A percentile compares a stretch with the other conserved stretches of the same genome.
These are phyloP conservation scores for Priceomyces carsonii DNA, from an alignment of 805 yeast species.

Conservation along the genomic window DNA sequence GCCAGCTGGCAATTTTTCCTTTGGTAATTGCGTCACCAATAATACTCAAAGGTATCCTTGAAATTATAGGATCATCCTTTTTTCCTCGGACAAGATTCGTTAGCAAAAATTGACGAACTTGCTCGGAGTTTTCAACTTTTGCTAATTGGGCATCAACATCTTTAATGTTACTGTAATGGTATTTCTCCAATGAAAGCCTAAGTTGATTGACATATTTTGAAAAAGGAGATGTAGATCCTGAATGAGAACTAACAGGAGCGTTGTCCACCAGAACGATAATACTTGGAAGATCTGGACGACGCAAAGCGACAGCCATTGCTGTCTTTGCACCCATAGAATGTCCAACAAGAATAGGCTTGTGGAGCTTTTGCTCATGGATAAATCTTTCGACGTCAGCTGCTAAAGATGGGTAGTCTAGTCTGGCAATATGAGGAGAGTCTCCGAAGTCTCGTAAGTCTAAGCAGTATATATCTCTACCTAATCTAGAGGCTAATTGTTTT, in stretches of 20 bases:
- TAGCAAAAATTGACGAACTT: constrained; percentile 74
- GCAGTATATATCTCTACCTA: constrained; percentile 62
- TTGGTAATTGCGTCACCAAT: constrained; percentile 64
- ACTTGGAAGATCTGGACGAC: constrained; percentile 61
- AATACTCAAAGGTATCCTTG: constrained; percentile 72
- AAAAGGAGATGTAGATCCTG: constrained; percentile 55
- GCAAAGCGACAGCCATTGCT: constrained; percentile 81
- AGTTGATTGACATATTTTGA: constrained; percentile 66
- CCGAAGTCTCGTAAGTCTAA: constrained; percentile 91
- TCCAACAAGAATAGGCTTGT: constrained; percentile 65
- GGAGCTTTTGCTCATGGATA: constrained; percentile 45
- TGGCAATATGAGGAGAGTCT: constrained; percentile 71
- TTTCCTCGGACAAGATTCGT: constrained; percentile 60
- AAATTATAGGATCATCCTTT: constrained; percentile 40
- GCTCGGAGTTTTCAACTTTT: constrained; percentile 57
- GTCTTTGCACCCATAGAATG: constrained; percentile 95
- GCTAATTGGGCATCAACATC: constrained; percentile 69
- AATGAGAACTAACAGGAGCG: constrained; percentile 71
- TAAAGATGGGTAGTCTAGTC: constrained; percentile 78
- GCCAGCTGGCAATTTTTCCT: constrained; percentile 75
- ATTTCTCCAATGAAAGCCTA: constrained; percentile 52
- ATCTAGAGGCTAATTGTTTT: constrained; percentile 46
- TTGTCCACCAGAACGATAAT: constrained; percentile 82
- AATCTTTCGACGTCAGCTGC: constrained; percentile 85
- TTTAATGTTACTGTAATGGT: constrained; percentile 48